Evolutionary conservation across 306 rosid genomes (phyloP).

Genomic region (Hippophae rhamnoides): DNA sequence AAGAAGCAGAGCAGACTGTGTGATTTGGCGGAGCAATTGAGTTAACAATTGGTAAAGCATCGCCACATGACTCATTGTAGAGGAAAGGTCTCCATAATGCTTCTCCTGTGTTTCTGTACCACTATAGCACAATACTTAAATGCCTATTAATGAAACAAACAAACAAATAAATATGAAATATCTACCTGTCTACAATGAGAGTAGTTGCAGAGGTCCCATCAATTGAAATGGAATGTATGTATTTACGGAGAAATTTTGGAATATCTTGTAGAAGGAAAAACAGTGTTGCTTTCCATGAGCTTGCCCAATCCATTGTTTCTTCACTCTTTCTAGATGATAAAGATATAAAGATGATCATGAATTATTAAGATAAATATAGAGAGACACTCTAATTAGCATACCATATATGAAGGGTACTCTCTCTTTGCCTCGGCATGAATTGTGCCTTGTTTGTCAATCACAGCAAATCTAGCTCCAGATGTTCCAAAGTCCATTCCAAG

Average conservation of each 20-base stretch:
- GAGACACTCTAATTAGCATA: slow-evolving; percentile 10
- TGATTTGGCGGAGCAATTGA: slow-evolving; percentile 86
- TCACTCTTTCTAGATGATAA: slow-evolving; percentile 67
- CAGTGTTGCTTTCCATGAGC: slow-evolving; percentile 73
- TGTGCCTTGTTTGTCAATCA: slow-evolving; percentile 48
- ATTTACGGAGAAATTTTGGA: slow-evolving; percentile 44
- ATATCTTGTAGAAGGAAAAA: slow-evolving; percentile 62
- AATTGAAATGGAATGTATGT: slow-evolving; percentile 57
- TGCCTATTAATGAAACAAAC: too few species aligned
- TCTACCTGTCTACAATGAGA: slow-evolving; percentile 65
- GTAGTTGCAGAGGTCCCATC: slow-evolving; percentile 98
- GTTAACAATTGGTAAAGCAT: slow-evolving; percentile 64
- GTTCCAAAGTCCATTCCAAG: slow-evolving; percentile 94
- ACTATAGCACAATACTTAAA: too few species aligned
- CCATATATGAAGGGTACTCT: slow-evolving; percentile 54
- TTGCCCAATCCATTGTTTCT: slow-evolving; percentile 59
- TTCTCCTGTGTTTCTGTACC: slow-evolving; percentile 61
- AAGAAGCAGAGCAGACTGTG: slow-evolving; percentile 78
- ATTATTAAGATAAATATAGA: background rate
- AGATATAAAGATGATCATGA: slow-evolving; percentile 35
- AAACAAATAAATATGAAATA: background rate
- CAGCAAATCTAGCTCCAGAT: slow-evolving; percentile 76
- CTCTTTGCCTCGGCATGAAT: slow-evolving; percentile 66
- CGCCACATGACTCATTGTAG: slow-evolving; percentile 70
- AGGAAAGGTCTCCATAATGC: slow-evolving; percentile 66